Base-by-base conservation (phyloP, 176 grass and related monocot species). In the Ampelocalamus luodianensis region DNA sequence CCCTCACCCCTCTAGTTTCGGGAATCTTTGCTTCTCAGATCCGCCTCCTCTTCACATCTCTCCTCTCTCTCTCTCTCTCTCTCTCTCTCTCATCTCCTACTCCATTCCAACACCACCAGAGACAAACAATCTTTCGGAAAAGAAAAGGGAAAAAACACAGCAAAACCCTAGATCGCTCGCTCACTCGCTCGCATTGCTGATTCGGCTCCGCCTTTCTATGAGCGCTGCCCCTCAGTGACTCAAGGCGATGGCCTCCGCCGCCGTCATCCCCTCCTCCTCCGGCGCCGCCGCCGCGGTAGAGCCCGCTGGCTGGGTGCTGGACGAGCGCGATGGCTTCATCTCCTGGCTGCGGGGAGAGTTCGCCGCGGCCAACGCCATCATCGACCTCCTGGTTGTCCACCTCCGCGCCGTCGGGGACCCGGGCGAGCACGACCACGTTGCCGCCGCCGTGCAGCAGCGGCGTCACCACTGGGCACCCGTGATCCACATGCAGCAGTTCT, bases 401-500 rank as follows among this genome's bases (percentile, higher is more conserved):
- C 89, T 99, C 74, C 88, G 90, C 77, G 6, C 72, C 87, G 43
- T 74, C 65, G 87, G 93, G 65, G 88, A 89, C 15, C 89, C 86
- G 7, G 91, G 88, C 55, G 90, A 96, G 90, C 96, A 92, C 65
- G 96, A 99, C 18, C 91, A 92, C 48, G 88, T 92, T 1, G 72
- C 79, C 40, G 86, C 81, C 27, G 71, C 59, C 51, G 88, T 99
- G 51, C 93, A 94, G 61, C 93, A 95, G 74, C 93, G 96, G 39
- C 91, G 96, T 1, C 87, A 70, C 78, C 93, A 96, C 81, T 99
- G 96, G 96, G 59, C 80, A 26, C 93, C 81, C 74, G 65, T 99
- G 48, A 89, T 99, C 80, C 93, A 99, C 90, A 77, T 99, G 86
- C 96, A 99, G 83, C 96, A 96, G 86, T 96, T 92, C 88, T 96